Base-by-base conservation (phyloP, 306 rosid species). In the cucumber (Cucumis sativus) region DNA sequence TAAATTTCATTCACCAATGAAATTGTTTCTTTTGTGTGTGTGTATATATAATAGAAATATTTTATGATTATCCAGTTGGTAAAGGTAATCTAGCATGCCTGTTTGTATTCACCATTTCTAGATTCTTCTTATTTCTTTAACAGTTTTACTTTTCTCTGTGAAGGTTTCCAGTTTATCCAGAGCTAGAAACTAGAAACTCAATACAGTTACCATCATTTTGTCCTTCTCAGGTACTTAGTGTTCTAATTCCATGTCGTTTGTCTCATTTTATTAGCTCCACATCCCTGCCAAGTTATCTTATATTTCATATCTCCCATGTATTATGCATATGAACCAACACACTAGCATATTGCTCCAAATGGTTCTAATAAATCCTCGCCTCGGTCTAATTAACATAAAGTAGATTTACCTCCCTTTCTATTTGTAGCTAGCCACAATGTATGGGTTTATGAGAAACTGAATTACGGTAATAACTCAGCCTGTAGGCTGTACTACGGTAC, bases 111-210 rank as follows among this genome's bases (percentile, higher is more conserved):
- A 16, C 25, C 61, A 49, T 63, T 61, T 77, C 54, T 33, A n/a
- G n/a, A 56, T 75, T 28, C 28, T 30, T 17, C 56, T n/a, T 37
- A 78, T 45, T 58, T 80, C 45, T 63, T 63, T 8, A 16, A 63
- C 69, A 33, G 45, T 63, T 33, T 80, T 65, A 79, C 56, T 75
- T 60, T 80, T 68, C 58, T 67, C 7, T 79, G 41, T 87, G 84
- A 91, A 94, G 98, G 84, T 94, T 90, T 84, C 83, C 83, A 73
- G 91, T 89, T 79, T 90, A 88, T 88, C 98, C 97, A 20, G 97
- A 92, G 85, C 83, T 94, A 78, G 97, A 94, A 86, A 90, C 96
- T 52, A 90, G 98, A 87, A 94, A 90, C 87, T 87, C 91, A 79
- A 79, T 92, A 79, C 67, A 80, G 43, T 83, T 92, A 78, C 98